A percentile compares a stretch with the other conserved stretches of the same genome.
phyloP scores from a whole-genome alignment of 106 monocot species.

The Gastrodia elata region DNA sequence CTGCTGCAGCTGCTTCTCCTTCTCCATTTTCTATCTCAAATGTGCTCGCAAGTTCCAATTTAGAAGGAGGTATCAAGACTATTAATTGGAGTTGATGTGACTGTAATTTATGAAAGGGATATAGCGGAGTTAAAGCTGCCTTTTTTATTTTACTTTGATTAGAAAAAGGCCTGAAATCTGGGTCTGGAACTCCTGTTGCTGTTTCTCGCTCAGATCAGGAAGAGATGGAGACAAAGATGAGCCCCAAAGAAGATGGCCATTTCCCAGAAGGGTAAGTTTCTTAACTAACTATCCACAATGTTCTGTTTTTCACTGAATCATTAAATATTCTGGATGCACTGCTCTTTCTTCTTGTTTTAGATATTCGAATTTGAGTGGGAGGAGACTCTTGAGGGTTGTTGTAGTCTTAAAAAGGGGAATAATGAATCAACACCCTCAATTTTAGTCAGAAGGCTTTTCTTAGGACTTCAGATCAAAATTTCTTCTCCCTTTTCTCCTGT shows the following conservation, averaged over 20 bases:
- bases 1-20: slow-evolving; percentile 4
- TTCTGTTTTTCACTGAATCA: neutral
- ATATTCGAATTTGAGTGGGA: neutral
- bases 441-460: neutral
- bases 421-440: too few species aligned
- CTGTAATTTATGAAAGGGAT: neutral
- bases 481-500: neutral
- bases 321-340: neutral
- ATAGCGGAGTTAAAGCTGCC: neutral
- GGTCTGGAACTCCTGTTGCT: neutral
- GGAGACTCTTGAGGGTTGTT: neutral
- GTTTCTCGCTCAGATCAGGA: slow-evolving; percentile 13
- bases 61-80: neutral
- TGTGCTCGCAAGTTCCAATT: neutral
- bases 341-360: too few species aligned
- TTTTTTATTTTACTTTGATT: neutral
- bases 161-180: slow-evolving; percentile 4
- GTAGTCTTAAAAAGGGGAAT: too few species aligned
- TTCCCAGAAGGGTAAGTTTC: slow-evolving; percentile 67
- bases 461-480: neutral
- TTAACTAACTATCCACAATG: neutral
- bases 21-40: neutral
- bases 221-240: slow-evolving; percentile 13
- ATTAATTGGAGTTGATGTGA: neutral
- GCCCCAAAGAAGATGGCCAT: slow-evolving; percentile 43